Base-by-base conservation (phyloP, 768 basidiomycete genomes). In the Cantharellus cinnabarinus region DNA sequence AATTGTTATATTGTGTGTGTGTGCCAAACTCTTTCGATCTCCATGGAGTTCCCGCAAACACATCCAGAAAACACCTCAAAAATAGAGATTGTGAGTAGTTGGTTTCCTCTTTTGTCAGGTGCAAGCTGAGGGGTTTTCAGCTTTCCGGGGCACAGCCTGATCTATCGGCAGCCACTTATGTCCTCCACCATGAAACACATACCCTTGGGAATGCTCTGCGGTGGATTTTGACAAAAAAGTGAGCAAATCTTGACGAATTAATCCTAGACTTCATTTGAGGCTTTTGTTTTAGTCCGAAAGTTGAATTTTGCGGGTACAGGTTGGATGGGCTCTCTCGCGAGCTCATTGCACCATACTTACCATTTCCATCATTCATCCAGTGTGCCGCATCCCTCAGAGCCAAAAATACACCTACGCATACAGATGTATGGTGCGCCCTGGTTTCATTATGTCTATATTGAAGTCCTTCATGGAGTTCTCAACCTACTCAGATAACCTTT, bases 211-310 rank as follows among this genome's bases (percentile, higher is more conserved):
- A 99, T 65, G 78, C 89, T 0, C 75, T 98, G 42, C 73, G 94
- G 41, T 99, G 91, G 91, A 98, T 98, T 84, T 68, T 98, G 60
- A 98, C 98, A 94, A 95, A 97, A 74, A 94, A 99, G 95, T 98
- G 64, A 59, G 83, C 66, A 5, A 3, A 3, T 35, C 41, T 39
- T 58, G 7, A 29, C 53, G 4, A 14, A 35, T 42, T 59, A 29
- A 20, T 5, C 37, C 60, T 41, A 34, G 51, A 29, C 50, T 37
- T 52, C 29, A n/a, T 3, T 58, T 56, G 4, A 41, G 42, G 15
- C 42, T 38, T 50, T 37, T 58, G 52, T 14, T 37, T 54, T 54
- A 97, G 94, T 68, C 89, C 94, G 3, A 90, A 89, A 65, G 94
- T 97, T 42, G 90, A 95, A 71, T 97, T 98, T 68, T 98, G 95